Evolutionary conservation across 495 filamentous ascomycete genomes (phyloP), one percentile per base, ranked within the genome.

Genomic region (Saxophila tyrrhenica): DNA sequence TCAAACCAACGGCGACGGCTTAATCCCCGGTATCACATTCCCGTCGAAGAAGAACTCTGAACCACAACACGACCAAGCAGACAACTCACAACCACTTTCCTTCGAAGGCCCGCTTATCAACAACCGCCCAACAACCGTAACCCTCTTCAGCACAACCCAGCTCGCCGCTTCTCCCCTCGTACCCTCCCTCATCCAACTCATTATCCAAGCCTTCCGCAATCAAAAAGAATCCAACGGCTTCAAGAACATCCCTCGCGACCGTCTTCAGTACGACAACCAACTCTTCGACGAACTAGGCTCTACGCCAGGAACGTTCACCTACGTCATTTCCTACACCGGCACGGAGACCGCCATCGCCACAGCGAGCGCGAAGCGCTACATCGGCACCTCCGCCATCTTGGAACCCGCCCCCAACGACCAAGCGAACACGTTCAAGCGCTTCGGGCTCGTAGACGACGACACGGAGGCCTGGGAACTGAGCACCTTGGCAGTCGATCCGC

Each of bases 391-490:
- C 1, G 32, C 20, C 7, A 46, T 52, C 11, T 25, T 42, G 23
- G 43, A 39, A 3, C 21, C 11, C 3, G 5, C 9, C 2, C 2
- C 5, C 11, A 3, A 7, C 3, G 41, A 54, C n/a, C 11, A 25
- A 1, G 29, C 29, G 29, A 52, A 22, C 25, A 43, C 42, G 17
- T 56, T 51, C 21, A 25, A 42, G 39, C 47, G 53, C n/a, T 13
- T 56, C 15, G 46, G 39, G 11, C 2, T 39, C 11, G 54, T 41
- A 32, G 42, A 16, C 10, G 25, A 19, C 7, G 43, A 17, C 3
- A 39, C 41, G 9, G 49, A 61, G n/a, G 39, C 45, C 21, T 61
- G 58, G 58, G 58, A 61, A 25, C 17, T 61, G 38, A 54, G 44
- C 17, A 16, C 51, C 2, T 32, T 61, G 50, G 58, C 54, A 11